Evolutionary conservation across 2,329 filamentous ascomycete species (phyloP), one percentile per base, ranked within the genome.

Genomic region (Alternaria triticimaculans): DNA sequence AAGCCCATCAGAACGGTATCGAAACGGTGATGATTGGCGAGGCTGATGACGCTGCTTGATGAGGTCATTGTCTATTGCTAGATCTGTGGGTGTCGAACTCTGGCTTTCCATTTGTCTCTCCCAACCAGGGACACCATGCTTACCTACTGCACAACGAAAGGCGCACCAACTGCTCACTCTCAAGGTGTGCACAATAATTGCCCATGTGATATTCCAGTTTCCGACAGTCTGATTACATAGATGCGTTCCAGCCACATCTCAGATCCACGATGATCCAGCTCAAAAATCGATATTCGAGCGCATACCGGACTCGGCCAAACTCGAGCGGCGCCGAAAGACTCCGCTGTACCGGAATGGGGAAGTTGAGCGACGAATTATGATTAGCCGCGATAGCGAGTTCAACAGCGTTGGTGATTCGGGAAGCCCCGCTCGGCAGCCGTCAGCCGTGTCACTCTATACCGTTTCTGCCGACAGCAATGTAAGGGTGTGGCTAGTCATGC

Each of bases 351-450:
- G 26, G 20, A 60, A 57, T 15, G 41, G 56, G 62, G 33, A 62
- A 56, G 33, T 60, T 10, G 55, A n/a, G 45, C 58, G 61, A 56
- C 50, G 28, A 44, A 45, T 28, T 55, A 18, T 69, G 62, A 66
- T 67, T 65, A 53, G 62, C 58, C 61, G 56, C 41, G 11, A 43
- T 53, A 56, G 54, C 25, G 28, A 60, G 30, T 46, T 60, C 58
- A 56, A 62, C 55, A 55, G 63, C 46, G 51, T 55, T 64, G 56
- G 58, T 55, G 54, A 60, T 55, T 64, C 68, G 69, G 69, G 66
- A 66, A 72, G 69, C 69, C 66, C 69, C 69, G 69, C 66, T 61
- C 62, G 66, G 63, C 66, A 69, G 62, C 63, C 63, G 66, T 61
- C 63, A 69, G 60, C 63, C 60, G 63, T 63, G 48, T 63, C 54